Base-by-base conservation (phyloP, 2,329 filamentous ascomycete genomes). In the Penicillium sp. region DNA sequence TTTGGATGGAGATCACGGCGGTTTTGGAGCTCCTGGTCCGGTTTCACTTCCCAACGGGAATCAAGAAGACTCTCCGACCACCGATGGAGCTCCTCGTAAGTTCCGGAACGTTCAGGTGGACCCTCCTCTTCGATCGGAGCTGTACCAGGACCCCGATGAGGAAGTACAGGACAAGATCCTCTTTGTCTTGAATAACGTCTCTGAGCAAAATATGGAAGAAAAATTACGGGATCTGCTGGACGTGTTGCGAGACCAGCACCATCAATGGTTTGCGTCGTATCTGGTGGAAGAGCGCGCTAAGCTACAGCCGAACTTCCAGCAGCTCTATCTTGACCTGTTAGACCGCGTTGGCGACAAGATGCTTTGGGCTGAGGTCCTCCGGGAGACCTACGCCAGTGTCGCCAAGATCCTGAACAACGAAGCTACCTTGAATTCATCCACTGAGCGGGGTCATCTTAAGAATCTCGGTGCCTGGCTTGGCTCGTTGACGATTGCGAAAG, bases 111-210 rank as follows among this genome's bases (percentile, higher is more conserved):
- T 98, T 35, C 79, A 84, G 43, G 77, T 87, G 23, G 88, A 94
- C 39, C 74, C 82, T 4, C 77, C 80, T 3, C 69, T 79, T 14
- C 68, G 72, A 8, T 74, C 76, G 2, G 70, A 80, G 8, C 65
- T 78, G 11, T 93, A 84, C 50, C 84, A 92, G 55, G 85, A 94
- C 10, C 93, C 92, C 0, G 76, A 83, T 45, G 84, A 86, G 47
- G 85, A 90, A 14, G 77, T 84, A 0, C 89, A 95, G 52, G 92
- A 94, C 62, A 93, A 87, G 62, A 88, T 98, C 26, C 80, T 95
- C 51, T 98, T 98, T 55, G 85, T 93, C 16, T 73, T 98, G 41
- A 98, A 98, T 72, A 98, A 98, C 52, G 82, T 98, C 35, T 96
- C 92, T 0, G 83, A 92, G 52, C 80, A 83, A 28, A 96, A 95